A percentile compares a stretch with the other conserved stretches of the same genome.
Evolutionary conservation across 108 stramenopile species (phyloP).

Genomic region (Cyclotella distinguenda): DNA sequence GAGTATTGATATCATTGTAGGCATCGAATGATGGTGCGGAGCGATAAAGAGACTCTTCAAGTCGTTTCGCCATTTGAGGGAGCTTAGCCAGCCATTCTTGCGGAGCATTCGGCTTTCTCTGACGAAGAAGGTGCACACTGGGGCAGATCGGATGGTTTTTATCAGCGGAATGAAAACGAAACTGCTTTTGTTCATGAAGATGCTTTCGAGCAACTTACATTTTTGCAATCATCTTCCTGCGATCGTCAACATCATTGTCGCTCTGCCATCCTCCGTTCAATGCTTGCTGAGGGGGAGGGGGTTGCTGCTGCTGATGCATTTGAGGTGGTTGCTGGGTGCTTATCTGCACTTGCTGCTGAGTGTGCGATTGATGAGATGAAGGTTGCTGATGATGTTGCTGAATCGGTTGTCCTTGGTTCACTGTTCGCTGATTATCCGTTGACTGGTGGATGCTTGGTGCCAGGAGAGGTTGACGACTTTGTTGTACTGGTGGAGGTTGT

Average conservation of each 20-base stretch:
- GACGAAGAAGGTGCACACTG: slow-evolving; percentile 90
- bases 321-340: slow-evolving; percentile 35
- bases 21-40: slow-evolving; percentile 87
- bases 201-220: slow-evolving; percentile 84
- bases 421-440: slow-evolving; percentile 44
- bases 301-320: slow-evolving; percentile 45
- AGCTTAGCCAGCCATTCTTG: slow-evolving; percentile 94
- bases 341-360: slow-evolving; percentile 17
- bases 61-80: slow-evolving; percentile 94
- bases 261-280: slow-evolving; percentile 92
- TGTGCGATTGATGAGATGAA: slow-evolving; percentile 12
- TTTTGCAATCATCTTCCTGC: slow-evolving; percentile 93
- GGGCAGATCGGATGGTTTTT: slow-evolving; percentile 5
- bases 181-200: neutral
- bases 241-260: slow-evolving; percentile 82
- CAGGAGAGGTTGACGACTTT: slow-evolving; percentile 10
- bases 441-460: slow-evolving; percentile 11
- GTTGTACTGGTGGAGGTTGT: slow-evolving; percentile 18
- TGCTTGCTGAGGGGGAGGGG: slow-evolving; percentile 56
- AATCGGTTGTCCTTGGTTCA: slow-evolving; percentile 41
- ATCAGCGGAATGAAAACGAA: neutral
- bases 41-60: slow-evolving; percentile 93
- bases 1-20: slow-evolving; percentile 87
- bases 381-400: slow-evolving; percentile 36
- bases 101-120: slow-evolving; percentile 93